Evolutionary conservation across 2,329 filamentous ascomycete species (phyloP), one percentile per base, ranked within the genome.

Genomic region (Penicillium decumbens): DNA sequence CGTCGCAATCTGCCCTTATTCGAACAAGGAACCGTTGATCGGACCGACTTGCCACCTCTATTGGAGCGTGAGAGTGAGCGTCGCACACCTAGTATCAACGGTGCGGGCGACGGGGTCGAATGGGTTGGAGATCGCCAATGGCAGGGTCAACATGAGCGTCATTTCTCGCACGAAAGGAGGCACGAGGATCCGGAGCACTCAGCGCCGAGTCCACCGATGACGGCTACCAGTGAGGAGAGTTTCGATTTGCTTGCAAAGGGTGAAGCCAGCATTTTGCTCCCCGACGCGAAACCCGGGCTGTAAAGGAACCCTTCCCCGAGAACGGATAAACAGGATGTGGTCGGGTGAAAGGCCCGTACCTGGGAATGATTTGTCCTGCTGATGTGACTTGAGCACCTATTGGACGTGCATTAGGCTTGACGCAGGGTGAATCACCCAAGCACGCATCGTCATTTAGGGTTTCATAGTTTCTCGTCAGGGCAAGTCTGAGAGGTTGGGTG

Each of bases 1-100:
- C 78, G 87, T 25, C 79, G 85, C 44, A 81, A 82, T 60, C 74
- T 95, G 9, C 68, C 81, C 41, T 66, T 76, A 44, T 47, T 55
- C 28, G 53, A 54, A 20, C 33, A 12, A 20, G 7, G 18, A 15
- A 57, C 55, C n/a, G 54, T 49, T 24, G 46, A 45, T 49, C 43
- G 45, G 48, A 40, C 24, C 30, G 38, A 55, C 41, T 37, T 53
- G 49, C 65, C 74, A 18, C 63, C 69, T 39, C 63, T 77, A 12
- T 67, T 73, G 48, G 77, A 79, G 62, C 69, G 69, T 37, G 73
- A 77, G 56, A 58, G 68, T 15, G 47, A 55, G 41, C 65, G 65
- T 51, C 66, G 59, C 42, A 65, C 45, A 42, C 46, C 59, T 28
- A 54, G 55, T 28, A 44, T 62, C 10, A 54, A 53, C 30, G 66